phyloP scores from a whole-genome alignment of 1,139 yeast genomes.

The Eremothecium coryli region DNA sequence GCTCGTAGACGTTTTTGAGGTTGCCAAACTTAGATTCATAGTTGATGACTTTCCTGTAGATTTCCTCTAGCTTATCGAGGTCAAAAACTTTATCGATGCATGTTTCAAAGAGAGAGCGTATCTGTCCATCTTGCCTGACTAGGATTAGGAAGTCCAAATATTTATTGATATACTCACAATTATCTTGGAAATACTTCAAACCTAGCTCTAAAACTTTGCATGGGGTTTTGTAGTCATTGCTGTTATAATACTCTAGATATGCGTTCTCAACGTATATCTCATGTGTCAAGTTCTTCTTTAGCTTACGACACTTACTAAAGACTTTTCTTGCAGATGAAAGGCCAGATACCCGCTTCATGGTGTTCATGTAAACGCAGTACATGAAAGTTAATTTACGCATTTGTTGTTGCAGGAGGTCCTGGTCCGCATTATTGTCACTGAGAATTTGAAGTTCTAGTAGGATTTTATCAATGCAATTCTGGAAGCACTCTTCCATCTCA shows the following conservation, averaged over 20 bases:
- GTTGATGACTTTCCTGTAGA: constrained; percentile 41
- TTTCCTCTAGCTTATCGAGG: constrained; percentile 30
- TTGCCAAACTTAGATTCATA: constrained; percentile 60
- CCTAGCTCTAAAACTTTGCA: constrained; percentile 75
- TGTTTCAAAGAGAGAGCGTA: constrained; percentile 73
- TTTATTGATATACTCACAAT: constrained; percentile 55
- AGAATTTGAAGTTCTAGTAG: constrained; percentile 31
- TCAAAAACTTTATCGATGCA: constrained; percentile 39
- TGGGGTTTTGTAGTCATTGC: constrained; percentile 55
- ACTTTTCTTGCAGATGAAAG: constrained; percentile 65
- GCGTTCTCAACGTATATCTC: constrained; percentile 80
- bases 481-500: constrained; percentile 46
- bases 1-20: constrained; percentile 52
- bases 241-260: constrained; percentile 63
- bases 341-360: constrained; percentile 52
- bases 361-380: constrained; percentile 51
- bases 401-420: constrained; percentile 14
- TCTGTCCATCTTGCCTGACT: constrained; percentile 69
- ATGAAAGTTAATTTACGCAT: constrained; percentile 23
- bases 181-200: constrained; percentile 45
- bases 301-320: constrained; percentile 50
- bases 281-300: constrained; percentile 46
- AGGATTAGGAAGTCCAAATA: constrained; percentile 67
- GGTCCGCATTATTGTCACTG: constrained; percentile 20
- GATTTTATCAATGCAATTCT: constrained; percentile 39